Evolutionary conservation across 2,329 filamentous ascomycete species (phyloP), one percentile per base, ranked within the genome.

Genomic region (Erysiphe pulchra): DNA sequence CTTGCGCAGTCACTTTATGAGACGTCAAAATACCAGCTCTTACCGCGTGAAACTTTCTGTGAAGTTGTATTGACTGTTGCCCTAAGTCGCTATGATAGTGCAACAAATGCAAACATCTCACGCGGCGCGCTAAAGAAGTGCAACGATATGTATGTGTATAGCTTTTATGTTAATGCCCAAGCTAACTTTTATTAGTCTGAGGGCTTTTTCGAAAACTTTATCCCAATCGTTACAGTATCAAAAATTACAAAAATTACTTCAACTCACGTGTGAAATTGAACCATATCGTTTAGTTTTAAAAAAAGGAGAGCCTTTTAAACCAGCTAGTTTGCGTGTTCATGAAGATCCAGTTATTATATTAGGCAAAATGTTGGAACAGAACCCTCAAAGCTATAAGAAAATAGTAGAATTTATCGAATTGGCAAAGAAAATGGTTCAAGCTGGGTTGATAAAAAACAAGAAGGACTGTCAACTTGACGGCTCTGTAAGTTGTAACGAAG

Each of bases 51-150:
- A 2, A 57, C 66, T 7, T 60, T 83, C 1, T 70, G 74, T 54
- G 67, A 73, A 4, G 71, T 73, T 1, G 64, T 84, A 9, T 62
- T 80, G 38, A 65, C 65, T 1, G 67, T 74, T 42, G 77, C 77
- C 1, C 69, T 85, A 63, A 67, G 71, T 46, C 71, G 77, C 4
- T 90, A 85, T 55, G 82, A 90, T 55, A 82, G 82, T 55, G 81
- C 82, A 2, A 81, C 78, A 18, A 90, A 90, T 54, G 79, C 80
- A 0, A 85, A 87, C 53, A 73, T 73, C 46, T 80, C 71, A 1
- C 69, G 81, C 51, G 82, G 82, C 14, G 78, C 78, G 0, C 67
- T 90, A 54, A 83, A 82, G 60, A 82, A 75, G 58, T 83, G 80
- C 41, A 69, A 78, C 51, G 77, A 84, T 44, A 79, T 82, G 77